These are phyloP conservation scores for Fraxinus anomala DNA, from an alignment of 257 asterid genomes.

Conservation along the genomic window DNA sequence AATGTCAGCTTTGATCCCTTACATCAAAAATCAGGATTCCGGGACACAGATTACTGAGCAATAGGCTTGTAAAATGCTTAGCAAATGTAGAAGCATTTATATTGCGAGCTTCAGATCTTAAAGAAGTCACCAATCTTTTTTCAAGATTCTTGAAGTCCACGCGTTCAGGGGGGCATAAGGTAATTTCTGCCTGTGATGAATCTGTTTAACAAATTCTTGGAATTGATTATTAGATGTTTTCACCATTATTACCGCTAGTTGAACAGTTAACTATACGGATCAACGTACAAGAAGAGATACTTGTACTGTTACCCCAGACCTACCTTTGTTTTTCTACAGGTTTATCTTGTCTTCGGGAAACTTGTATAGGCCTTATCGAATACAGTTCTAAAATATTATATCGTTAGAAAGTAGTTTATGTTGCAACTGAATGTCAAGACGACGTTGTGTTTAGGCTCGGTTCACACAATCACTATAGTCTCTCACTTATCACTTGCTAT, in stretches of 20 bases:
- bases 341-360: not conserved
- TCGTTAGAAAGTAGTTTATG: too few relatives aligned
- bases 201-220: not conserved
- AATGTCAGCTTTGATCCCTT: not conserved
- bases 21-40: constrained; percentile 48
- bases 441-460: not conserved
- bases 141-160: constrained; percentile 72
- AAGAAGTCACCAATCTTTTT: constrained; percentile 75
- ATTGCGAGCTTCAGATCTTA: constrained; percentile 71
- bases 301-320: too few relatives aligned
- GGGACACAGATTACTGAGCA: constrained; percentile 67
- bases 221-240: not conserved
- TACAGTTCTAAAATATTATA: not conserved
- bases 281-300: not conserved
- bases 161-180: constrained; percentile 92
- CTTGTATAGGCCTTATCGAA: not conserved
- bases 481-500: not conserved
- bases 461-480: not conserved
- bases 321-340: not conserved
- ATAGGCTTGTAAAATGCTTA: constrained; percentile 63
- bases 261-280: not conserved
- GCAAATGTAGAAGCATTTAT: constrained; percentile 80
- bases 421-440: too few relatives aligned
- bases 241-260: not conserved
- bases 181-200: constrained; percentile 31